These are phyloP conservation scores for Corchorus capsularis DNA, from an alignment of 345 rosid species.

Conservation along the genomic window DNA sequence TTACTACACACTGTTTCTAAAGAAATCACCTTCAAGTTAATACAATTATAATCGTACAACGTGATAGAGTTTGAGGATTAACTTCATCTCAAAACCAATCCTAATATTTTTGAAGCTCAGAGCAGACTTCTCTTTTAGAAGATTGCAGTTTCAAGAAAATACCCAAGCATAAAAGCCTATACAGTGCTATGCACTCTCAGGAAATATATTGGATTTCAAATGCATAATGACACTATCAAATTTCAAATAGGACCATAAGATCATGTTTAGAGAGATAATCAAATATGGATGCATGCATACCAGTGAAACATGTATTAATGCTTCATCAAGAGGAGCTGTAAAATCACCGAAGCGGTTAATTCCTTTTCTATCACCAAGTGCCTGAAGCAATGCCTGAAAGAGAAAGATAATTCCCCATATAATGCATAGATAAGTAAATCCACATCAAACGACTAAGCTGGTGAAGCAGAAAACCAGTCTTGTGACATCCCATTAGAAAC, in stretches of 20 bases:
- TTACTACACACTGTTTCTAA: not conserved
- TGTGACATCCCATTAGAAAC: not conserved
- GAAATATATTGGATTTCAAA: not conserved
- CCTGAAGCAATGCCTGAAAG: conserved; percentile 74
- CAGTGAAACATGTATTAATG: conserved; percentile 78
- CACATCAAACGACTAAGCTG: not conserved
- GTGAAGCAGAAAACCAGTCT: not conserved
- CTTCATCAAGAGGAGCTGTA: conserved; percentile 96
- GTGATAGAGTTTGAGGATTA: not conserved
- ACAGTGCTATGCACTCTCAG: not conserved
- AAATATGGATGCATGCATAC: conserved; percentile 33
- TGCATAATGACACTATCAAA: not conserved
- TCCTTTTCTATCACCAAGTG: conserved; percentile 92
- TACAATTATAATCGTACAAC: not conserved
- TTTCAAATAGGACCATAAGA: conserved; percentile 6
- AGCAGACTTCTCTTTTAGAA: not conserved
- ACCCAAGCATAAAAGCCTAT: not conserved
- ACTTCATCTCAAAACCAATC: not conserved
- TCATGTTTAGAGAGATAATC: not conserved
- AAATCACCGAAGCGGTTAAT: conserved; percentile 91
- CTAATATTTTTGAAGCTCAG: not conserved
- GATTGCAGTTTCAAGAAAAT: not conserved
- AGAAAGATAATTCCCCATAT: not conserved
- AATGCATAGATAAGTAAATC: not conserved
- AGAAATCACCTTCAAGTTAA: not conserved